Conservation (phyloP, 768 basidiomycete genomes). For the Collybia mongolica region DNA sequence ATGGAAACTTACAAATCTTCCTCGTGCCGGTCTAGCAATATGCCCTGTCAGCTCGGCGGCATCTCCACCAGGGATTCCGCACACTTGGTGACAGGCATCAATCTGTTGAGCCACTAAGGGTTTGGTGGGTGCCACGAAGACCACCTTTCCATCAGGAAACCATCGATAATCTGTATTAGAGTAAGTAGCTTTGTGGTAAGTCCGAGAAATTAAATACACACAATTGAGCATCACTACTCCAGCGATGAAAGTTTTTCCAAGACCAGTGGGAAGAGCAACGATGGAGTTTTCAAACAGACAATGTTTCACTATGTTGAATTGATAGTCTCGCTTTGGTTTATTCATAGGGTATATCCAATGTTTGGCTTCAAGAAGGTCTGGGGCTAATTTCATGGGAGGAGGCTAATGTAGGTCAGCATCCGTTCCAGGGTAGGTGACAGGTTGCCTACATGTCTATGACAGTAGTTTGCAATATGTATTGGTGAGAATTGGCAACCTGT, state of each 20-base stretch:
- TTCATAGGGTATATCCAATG: constrained; percentile 95
- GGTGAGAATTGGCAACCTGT: background rate
- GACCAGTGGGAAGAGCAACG: constrained; percentile 91
- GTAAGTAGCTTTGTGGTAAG: background rate
- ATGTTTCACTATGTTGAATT: constrained; percentile 86
- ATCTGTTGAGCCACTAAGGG: constrained; percentile 96
- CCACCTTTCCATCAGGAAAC: constrained; percentile 89
- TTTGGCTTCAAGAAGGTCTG: constrained; percentile 75
- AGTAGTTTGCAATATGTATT: background rate
- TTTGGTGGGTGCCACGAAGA: constrained; percentile 96
- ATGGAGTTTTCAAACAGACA: constrained; percentile 92
- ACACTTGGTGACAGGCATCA: constrained; percentile 87
- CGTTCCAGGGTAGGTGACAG: background rate
- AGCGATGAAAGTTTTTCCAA: constrained; percentile 98
- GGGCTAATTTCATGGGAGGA: constrained; percentile 72
- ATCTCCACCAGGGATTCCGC: constrained; percentile 88
- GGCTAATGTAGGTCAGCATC: constrained; percentile 38
- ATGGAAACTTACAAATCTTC: constrained; percentile 53
- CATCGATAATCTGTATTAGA: constrained; percentile 82
- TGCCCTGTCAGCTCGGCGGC: constrained; percentile 87
- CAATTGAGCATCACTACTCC: constrained; percentile 97
- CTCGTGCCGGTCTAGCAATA: constrained; percentile 50
- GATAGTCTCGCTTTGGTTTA: constrained; percentile 85
- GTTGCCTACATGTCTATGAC: constrained; percentile 29
- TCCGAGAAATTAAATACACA: constrained; percentile 21